Percentiles rank a stretch among this genome's conserved stretches.
These are phyloP conservation scores for Diutina ranongensis DNA, from an alignment of 1,139 yeast species.

Conservation along the genomic window DNA sequence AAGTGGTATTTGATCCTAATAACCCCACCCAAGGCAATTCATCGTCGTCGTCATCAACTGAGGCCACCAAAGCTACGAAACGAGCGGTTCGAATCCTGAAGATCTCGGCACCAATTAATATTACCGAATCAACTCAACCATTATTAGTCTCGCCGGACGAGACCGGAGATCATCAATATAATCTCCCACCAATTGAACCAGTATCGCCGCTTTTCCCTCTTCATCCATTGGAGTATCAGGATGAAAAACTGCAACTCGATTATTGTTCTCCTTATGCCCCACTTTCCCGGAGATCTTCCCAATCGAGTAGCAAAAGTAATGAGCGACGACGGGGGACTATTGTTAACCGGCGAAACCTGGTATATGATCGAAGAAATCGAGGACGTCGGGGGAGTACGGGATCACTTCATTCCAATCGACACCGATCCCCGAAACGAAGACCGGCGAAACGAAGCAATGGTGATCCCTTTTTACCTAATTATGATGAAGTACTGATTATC, in stretches of 20 bases:
- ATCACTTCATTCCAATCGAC: neutral
- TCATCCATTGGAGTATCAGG: neutral
- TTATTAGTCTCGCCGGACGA: neutral
- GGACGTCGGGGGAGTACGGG: neutral
- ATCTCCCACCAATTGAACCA: neutral
- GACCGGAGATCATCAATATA: neutral
- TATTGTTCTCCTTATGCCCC: neutral
- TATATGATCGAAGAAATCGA: neutral
- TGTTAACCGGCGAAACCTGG: neutral
- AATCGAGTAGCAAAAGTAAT: neutral
- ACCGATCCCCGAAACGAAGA: neutral
- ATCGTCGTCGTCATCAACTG: neutral
- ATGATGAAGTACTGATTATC: conserved; percentile 4
- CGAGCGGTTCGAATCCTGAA: neutral
- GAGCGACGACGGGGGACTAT: neutral
- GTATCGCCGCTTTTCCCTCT: neutral
- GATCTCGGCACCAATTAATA: neutral
- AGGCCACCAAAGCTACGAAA: neutral
- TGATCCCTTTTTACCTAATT: neutral
- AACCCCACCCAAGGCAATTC: too few species aligned
- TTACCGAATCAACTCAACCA: neutral
- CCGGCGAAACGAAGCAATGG: neutral
- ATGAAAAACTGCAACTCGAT: neutral
- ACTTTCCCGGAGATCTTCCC: neutral
- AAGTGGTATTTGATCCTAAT: too few species aligned